Conservation (phyloP, 78 protist genomes). For the Anaeramoeba flamelloides region DNA sequence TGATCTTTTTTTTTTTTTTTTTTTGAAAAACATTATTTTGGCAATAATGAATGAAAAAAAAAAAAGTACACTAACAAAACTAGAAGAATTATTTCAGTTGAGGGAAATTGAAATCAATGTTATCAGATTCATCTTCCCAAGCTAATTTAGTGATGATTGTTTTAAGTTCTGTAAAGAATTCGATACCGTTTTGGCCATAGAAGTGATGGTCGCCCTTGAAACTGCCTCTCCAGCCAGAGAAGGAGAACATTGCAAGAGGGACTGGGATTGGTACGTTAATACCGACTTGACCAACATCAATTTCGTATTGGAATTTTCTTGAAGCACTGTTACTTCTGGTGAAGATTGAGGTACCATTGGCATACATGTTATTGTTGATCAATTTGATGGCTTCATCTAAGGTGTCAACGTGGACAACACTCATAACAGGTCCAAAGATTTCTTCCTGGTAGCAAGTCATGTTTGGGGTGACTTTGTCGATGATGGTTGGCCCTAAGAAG, state of each 20-base stretch:
- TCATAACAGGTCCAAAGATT: slow-evolving; percentile 85
- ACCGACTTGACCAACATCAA: slow-evolving; percentile 76
- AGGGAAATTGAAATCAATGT: too few species aligned
- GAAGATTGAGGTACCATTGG: slow-evolving; percentile 94
- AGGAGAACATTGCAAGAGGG: slow-evolving; percentile 85
- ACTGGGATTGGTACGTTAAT: slow-evolving; percentile 92
- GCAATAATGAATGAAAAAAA: too few species aligned
- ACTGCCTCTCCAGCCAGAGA: slow-evolving; percentile 75
- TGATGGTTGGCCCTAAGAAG: slow-evolving; percentile 80
- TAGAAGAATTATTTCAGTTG: too few species aligned
- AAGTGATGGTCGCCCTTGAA: slow-evolving; percentile 67
- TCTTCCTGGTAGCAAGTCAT: slow-evolving; percentile 68
- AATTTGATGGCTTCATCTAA: slow-evolving; percentile 84
- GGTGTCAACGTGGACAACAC: slow-evolving; percentile 45
- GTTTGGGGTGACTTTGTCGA: slow-evolving; percentile 49
- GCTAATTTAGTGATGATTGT: slow-evolving; percentile 72
- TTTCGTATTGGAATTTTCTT: slow-evolving; percentile 63
- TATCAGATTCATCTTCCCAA: too few species aligned
- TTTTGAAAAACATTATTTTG: too few species aligned
- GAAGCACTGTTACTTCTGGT: slow-evolving; percentile 77
- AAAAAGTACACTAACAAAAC: too few species aligned
- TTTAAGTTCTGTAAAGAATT: slow-evolving; percentile 72
- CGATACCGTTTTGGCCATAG: slow-evolving; percentile 64
- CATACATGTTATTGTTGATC: slow-evolving; percentile 85
- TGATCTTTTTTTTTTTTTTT: too few species aligned